These are phyloP conservation scores for Calocybe cyanea DNA, from an alignment of 768 basidiomycete species.

Conservation along the genomic window DNA sequence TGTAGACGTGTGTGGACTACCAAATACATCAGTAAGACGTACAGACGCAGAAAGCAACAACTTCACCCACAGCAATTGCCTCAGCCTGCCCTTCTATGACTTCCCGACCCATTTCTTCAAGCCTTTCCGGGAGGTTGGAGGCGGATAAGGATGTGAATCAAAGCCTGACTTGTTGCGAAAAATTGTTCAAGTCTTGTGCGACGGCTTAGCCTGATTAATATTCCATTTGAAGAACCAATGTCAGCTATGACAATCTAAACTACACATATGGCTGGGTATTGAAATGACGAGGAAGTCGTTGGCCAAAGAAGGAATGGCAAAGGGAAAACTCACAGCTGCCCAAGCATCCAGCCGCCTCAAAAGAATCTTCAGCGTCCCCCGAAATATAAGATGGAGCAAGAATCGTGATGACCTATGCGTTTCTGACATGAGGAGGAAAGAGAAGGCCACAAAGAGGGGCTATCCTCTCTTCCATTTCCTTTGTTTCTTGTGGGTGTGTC, in stretches of 20 bases:
- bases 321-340: slow-evolving; percentile 44
- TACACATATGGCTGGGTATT: no score
- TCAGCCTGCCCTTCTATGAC: slow-evolving; percentile 48
- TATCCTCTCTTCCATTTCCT: no score
- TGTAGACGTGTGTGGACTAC: slow-evolving; percentile 33
- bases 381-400: slow-evolving; percentile 52
- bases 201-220: slow-evolving; percentile 42
- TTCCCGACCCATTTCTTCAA: slow-evolving; percentile 35
- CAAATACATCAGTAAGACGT: slow-evolving; percentile 13
- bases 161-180: slow-evolving; percentile 29
- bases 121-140: slow-evolving; percentile 37
- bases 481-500: no score
- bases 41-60: not conserved
- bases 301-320: no score
- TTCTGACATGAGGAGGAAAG: no score
- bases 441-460: no score
- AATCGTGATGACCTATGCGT: slow-evolving; percentile 39
- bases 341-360: slow-evolving; percentile 46
- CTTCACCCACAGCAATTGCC: slow-evolving; percentile 48
- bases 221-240: slow-evolving; percentile 63
- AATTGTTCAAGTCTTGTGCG: slow-evolving; percentile 25
- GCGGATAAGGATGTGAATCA: slow-evolving; percentile 38
- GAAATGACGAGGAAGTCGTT: no score
- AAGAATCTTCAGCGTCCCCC: slow-evolving; percentile 42
- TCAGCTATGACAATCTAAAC: no score